Percentiles rank a stretch among this genome's conserved stretches.
Evolutionary conservation across 1,284 basidiomycete species (phyloP).

Genomic region (Farysia itapuensis): DNA sequence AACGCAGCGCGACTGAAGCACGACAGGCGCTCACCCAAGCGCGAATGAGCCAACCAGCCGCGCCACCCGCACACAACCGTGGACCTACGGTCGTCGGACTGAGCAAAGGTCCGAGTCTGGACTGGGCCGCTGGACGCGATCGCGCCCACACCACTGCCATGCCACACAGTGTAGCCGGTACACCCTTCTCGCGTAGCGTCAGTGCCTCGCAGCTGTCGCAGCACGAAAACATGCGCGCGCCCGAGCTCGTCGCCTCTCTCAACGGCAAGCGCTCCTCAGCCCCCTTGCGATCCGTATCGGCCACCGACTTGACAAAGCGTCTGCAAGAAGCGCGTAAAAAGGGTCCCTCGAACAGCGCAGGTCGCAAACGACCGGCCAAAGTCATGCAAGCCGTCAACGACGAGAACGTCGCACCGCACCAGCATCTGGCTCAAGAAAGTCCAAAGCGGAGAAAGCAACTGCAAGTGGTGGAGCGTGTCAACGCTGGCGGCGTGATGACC

Average conservation of each 20-base stretch:
- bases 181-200: slow-evolving; percentile 27
- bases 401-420: slow-evolving; percentile 15
- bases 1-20: background rate
- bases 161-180: slow-evolving; percentile 23
- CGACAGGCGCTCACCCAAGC: slow-evolving; percentile 5
- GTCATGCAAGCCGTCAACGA: slow-evolving; percentile 1
- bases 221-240: background rate
- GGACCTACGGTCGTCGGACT: slow-evolving; percentile 13
- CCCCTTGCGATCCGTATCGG: slow-evolving; percentile 17
- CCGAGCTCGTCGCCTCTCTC: background rate
- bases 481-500: too few relatives aligned
- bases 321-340: slow-evolving; percentile 28
- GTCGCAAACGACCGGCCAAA: slow-evolving; percentile 18
- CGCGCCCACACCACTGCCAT: slow-evolving; percentile 25
- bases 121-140: slow-evolving; percentile 46
- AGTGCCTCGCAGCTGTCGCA: slow-evolving; percentile 10
- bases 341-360: slow-evolving; percentile 1
- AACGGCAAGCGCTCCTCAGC: background rate
- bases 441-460: background rate
- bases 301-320: slow-evolving; percentile 28
- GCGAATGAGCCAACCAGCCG: background rate
- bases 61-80: background rate
- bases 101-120: slow-evolving; percentile 27
- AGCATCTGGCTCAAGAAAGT: background rate
- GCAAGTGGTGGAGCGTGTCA: background rate